phyloP scores from a whole-genome alignment of 495 filamentous ascomycete species.

The Tuber indicum region DNA sequence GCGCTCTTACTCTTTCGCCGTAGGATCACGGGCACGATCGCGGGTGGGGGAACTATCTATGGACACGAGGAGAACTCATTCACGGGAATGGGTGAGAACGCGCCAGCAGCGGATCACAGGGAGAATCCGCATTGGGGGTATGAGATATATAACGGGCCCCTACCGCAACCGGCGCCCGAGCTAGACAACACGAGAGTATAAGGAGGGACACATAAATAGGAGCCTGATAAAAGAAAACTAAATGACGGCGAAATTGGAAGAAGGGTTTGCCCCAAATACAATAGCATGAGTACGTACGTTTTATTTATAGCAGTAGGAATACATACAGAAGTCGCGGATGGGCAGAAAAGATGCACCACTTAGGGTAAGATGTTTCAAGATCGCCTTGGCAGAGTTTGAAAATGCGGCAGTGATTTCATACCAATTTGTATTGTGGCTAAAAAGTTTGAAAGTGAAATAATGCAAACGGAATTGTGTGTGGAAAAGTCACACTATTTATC shows the following conservation, averaged over 20 bases:
- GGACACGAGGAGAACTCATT: not conserved
- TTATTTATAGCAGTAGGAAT: not conserved
- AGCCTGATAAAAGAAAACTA: not conserved
- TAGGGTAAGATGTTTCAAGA: too few relatives aligned
- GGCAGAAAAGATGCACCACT: too few relatives aligned
- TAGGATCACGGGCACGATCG: not conserved
- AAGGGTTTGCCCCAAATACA: not conserved
- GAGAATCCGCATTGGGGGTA: not conserved
- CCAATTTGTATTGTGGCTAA: too few relatives aligned
- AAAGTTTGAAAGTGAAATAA: too few relatives aligned
- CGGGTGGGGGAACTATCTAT: not conserved
- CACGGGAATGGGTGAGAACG: not conserved
- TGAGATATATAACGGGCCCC: not conserved
- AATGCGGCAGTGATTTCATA: too few relatives aligned
- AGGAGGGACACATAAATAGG: not conserved
- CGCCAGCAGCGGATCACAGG: not conserved
- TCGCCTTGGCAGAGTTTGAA: too few relatives aligned
- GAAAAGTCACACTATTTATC: too few relatives aligned
- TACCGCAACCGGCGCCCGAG: not conserved
- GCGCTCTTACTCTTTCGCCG: slow-evolving; percentile 14
- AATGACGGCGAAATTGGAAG: not conserved
- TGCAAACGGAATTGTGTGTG: too few relatives aligned
- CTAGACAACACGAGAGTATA: not conserved
- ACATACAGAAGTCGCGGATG: too few relatives aligned
- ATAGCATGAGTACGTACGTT: not conserved